Evolutionary conservation across 768 basidiomycete species (phyloP), one percentile per base, ranked within the genome.

Genomic region (Hericium erinaceus): DNA sequence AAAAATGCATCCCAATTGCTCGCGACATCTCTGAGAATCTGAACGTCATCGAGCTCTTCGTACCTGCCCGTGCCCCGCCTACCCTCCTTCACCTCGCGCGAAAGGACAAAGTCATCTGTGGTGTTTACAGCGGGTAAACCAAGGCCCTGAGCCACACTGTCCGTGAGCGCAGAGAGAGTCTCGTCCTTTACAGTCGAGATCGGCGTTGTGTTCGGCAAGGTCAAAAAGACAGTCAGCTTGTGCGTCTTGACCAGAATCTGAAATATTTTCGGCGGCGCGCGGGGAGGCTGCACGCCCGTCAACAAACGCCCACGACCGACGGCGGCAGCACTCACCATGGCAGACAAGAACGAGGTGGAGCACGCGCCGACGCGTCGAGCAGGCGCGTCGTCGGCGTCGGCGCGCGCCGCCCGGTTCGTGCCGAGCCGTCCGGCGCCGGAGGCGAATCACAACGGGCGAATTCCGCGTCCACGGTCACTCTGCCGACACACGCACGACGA

Each of bases 241-340:
- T 89, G 86, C 0, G 87, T 85, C 65, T 86, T 88, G 62, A 89
- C 69, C n/a, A 82, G 75, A 16, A 90, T 65, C 55, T 87, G 82
- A 70, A 84, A 83, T 52, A 80, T 73, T 70, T 83, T 87, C 8
- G 84, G 82, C 41, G 76, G 77, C 13, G 73, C 61, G 65, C 79
- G 77, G 12, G 74, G 77, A 26, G 82, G 82, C 85, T 82, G 24
- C 46, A 40, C 57, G 9, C 51, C 49, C 18, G 54, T 46, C 4
- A 39, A 20, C 15, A 18, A 18, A 20, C 44, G 16, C 8, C 44
- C 9, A 46, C 33, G 16, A 46, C n/a, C 16, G 44, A 46, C n/a
- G 15, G 9, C 44, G 18, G 12, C 9, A 20, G 16, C n/a, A 46
- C 44, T 46, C n/a, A 46, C 44, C 44, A 46, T 46, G 16, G 54